Evolutionary conservation across 139 green algal genomes (phyloP).

Genomic region (Dunaliella sp.): DNA sequence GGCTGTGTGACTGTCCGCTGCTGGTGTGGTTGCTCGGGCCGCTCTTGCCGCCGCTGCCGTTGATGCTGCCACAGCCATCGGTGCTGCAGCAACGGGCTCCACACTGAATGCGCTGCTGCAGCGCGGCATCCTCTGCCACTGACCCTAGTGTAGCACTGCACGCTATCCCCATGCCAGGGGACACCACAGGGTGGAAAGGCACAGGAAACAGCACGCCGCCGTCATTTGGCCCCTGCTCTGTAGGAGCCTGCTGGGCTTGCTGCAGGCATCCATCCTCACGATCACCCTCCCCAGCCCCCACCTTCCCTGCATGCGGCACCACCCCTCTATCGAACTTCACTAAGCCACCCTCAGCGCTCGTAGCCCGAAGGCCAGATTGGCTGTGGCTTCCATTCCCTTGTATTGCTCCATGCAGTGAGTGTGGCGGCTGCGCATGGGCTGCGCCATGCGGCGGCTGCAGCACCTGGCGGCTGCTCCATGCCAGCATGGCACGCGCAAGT

Average conservation of each 20-base stretch:
- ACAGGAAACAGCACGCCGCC: slow-evolving; percentile 17
- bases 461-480: slow-evolving; percentile 12
- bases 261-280: not conserved
- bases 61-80: too few relatives aligned
- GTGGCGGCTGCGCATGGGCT: too few relatives aligned
- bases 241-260: not conserved
- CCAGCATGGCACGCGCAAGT: slow-evolving; percentile 77
- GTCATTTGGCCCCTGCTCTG: not conserved
- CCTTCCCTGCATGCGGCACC: not conserved
- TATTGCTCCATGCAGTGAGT: not conserved
- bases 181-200: slow-evolving; percentile 12
- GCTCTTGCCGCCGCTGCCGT: too few relatives aligned
- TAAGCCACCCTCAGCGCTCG: not conserved
- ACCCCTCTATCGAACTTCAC: too few relatives aligned
- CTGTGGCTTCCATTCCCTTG: not conserved
- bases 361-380: not conserved
- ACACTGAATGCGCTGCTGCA: not conserved
- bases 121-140: slow-evolving; percentile 9
- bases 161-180: slow-evolving; percentile 15
- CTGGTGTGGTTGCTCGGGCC: not conserved
- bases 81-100: not conserved
- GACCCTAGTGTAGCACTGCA: not conserved
- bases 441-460: not conserved
- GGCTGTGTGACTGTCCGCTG: too few relatives aligned
- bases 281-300: not conserved